Evolutionary conservation across 2,329 filamentous ascomycete species (phyloP).

Genomic region (Microcyclosporella mali): DNA sequence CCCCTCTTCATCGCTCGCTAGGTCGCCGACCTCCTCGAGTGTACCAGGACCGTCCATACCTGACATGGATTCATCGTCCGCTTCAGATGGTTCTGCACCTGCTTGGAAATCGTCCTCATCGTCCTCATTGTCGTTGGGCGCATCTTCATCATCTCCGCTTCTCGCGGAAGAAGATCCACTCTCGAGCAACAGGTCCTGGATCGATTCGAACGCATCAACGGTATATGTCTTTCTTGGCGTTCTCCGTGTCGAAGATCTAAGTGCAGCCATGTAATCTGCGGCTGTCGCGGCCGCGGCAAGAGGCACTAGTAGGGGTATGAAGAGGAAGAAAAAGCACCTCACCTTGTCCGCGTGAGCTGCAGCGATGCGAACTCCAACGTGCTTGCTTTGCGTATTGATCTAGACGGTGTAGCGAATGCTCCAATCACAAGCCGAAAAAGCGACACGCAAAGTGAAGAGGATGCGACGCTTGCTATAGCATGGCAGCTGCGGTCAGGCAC

Average conservation of each 20-base stretch:
- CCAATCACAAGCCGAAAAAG: conserved; percentile 2
- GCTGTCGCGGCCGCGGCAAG: too few relatives aligned
- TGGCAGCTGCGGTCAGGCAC: too few relatives aligned
- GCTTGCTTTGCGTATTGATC: too few relatives aligned
- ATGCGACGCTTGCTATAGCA: too few relatives aligned
- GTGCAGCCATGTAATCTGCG: conserved; percentile 11
- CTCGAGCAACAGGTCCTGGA: conserved; percentile 23
- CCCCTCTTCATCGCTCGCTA: conserved; percentile 32
- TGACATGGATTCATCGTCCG: conserved; percentile 27
- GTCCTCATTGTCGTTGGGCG: conserved; percentile 23
- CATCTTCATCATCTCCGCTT: conserved; percentile 1
- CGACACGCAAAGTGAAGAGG: conserved; percentile 2
- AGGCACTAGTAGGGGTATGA: background rate
- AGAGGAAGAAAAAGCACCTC: background rate
- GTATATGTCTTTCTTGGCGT: conserved; percentile 28
- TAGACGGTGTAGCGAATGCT: background rate
- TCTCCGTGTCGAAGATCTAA: conserved; percentile 18
- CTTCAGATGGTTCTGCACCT: conserved; percentile 14
- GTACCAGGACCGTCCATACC: conserved; percentile 30
- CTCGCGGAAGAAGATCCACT: conserved; percentile 4
- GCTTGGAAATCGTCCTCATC: conserved; percentile 31
- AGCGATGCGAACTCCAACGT: background rate
- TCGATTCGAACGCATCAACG: conserved; percentile 32
- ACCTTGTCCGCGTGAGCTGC: background rate
- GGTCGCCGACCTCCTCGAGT: conserved; percentile 27